phyloP scores from a whole-genome alignment of 108 stramenopile species.

The Pseudonitzschia pungens region DNA sequence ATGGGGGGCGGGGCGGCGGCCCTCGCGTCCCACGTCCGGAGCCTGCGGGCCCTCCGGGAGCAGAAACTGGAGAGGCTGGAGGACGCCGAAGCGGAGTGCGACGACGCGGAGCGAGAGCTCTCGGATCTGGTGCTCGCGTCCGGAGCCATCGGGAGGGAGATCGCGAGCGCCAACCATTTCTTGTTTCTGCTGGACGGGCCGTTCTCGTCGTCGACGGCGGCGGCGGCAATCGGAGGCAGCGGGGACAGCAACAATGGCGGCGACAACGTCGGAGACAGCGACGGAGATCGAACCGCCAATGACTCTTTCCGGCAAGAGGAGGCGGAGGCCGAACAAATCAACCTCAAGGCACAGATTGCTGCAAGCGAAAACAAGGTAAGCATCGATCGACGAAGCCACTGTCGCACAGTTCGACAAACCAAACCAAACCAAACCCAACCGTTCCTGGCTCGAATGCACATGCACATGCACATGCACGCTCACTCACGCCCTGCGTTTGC shows the following conservation, averaged over 20 bases:
- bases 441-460: not conserved
- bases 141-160: slow-evolving; percentile 29
- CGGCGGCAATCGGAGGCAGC: not conserved
- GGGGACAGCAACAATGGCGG: not conserved
- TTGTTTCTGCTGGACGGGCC: slow-evolving; percentile 4
- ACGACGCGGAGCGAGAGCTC: slow-evolving; percentile 64
- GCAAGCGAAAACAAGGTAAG: slow-evolving; percentile 49
- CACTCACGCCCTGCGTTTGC: too few species aligned
- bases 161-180: slow-evolving; percentile 8
- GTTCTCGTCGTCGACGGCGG: too few species aligned
- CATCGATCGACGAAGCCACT: not conserved
- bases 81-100: slow-evolving; percentile 41
- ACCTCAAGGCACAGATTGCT: slow-evolving; percentile 46
- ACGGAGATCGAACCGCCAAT: slow-evolving; percentile 1
- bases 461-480: too few species aligned
- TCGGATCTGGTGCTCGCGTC: slow-evolving; percentile 29
- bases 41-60: slow-evolving; percentile 52
- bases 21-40: slow-evolving; percentile 67
- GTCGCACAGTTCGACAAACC: too few species aligned
- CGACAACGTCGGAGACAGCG: not conserved
- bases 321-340: slow-evolving; percentile 17
- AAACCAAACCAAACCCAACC: too few species aligned
- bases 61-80: slow-evolving; percentile 38
- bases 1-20: slow-evolving; percentile 63
- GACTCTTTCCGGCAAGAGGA: slow-evolving; percentile 2